Conservation (phyloP, 345 rosid species). For the Eutrema yunnanense region DNA sequence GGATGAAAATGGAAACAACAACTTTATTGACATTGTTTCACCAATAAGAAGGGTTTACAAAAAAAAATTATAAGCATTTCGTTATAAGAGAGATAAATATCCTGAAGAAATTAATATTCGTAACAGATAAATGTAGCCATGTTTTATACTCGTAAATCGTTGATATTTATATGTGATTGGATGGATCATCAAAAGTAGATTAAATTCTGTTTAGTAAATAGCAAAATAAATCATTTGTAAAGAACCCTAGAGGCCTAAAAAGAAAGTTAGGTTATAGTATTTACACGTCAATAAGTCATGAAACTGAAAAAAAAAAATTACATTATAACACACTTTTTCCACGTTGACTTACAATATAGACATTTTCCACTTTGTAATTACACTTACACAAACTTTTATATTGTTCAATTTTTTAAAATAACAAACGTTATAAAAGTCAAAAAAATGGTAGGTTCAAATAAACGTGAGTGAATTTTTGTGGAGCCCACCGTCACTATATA, state of each 20-base stretch:
- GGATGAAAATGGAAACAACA: not conserved
- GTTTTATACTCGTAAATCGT: not conserved
- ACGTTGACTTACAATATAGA: no score
- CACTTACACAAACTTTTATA: no score
- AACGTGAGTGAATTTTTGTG: no score
- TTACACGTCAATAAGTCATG: not conserved
- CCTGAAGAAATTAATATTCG: not conserved
- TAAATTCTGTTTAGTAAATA: not conserved
- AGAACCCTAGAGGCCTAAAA: not conserved
- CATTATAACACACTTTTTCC: no score
- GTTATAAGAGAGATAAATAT: not conserved
- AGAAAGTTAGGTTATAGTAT: not conserved
- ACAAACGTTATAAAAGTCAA: no score
- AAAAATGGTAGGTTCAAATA: no score
- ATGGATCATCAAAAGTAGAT: not conserved
- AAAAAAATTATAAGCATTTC: not conserved
- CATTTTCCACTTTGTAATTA: no score
- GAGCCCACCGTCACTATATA: no score
- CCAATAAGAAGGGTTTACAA: not conserved
- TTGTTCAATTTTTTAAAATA: no score
- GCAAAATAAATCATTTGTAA: not conserved
- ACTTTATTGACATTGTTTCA: not conserved
- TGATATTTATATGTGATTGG: conserved; percentile 4
- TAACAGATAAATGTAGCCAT: not conserved
- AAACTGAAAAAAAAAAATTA: not conserved